Conservation (phyloP, 345 rosid genomes). For the Geranium rotundifolium region DNA sequence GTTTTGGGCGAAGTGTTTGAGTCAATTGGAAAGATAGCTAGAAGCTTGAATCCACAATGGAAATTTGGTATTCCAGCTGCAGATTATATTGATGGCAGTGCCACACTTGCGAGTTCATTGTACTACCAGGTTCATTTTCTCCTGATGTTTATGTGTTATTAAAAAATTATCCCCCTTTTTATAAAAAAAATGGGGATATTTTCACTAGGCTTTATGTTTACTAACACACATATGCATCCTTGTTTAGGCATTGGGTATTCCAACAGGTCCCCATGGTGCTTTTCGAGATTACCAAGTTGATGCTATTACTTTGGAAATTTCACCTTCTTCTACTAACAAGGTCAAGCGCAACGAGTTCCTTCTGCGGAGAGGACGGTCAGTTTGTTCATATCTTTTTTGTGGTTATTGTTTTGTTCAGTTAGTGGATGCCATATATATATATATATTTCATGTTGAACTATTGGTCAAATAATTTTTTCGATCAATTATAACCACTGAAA, state of each 20-base stretch:
- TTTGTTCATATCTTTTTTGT: constrained; percentile 7
- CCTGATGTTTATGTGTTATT: background rate
- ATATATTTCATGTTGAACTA: no score
- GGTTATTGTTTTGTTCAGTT: background rate
- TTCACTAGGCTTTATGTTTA: no score
- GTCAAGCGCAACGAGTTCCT: constrained; percentile 54
- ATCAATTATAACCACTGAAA: no score
- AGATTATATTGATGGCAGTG: constrained; percentile 76
- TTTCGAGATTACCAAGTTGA: constrained; percentile 93
- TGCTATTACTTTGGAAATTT: constrained; percentile 83
- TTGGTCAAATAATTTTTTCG: no score
- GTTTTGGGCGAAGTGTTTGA: constrained; percentile 53
- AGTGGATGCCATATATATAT: background rate
- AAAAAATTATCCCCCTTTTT: background rate
- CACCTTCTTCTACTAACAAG: constrained; percentile 37
- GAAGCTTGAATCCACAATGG: constrained; percentile 52
- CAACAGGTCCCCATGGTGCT: constrained; percentile 94
- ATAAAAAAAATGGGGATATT: no score
- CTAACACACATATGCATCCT: no score
- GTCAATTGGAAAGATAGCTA: constrained; percentile 45
- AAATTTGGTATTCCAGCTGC: constrained; percentile 65
- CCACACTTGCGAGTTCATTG: constrained; percentile 82
- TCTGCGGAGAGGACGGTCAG: constrained; percentile 65
- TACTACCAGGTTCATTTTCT: constrained; percentile 55
- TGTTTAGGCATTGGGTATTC: constrained; percentile 75